A percentile compares a stretch with the other conserved stretches of the same genome.
Conservation (phyloP, 176 grass and related monocot species). For the Rhipidocladum racemiflorum region DNA sequence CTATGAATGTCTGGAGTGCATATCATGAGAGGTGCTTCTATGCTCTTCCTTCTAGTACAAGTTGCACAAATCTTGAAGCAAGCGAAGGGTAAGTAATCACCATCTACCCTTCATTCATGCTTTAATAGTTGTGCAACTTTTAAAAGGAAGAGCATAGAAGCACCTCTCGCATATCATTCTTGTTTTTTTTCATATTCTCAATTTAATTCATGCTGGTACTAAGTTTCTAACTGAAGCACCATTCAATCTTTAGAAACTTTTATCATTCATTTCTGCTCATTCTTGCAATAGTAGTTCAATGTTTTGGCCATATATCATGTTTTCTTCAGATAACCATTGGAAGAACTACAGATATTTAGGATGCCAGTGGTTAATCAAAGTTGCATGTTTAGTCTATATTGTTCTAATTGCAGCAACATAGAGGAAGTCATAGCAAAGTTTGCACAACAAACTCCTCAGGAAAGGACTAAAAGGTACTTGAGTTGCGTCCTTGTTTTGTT, state of each 20-base stretch:
- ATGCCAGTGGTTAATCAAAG: too few relatives aligned
- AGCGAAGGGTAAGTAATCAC: too few relatives aligned
- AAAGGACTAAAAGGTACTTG: slow-evolving; percentile 70
- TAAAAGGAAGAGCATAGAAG: too few relatives aligned
- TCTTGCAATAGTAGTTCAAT: neutral
- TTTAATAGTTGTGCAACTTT: too few relatives aligned
- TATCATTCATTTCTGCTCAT: neutral
- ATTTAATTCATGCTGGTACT: neutral
- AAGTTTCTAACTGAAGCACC: neutral
- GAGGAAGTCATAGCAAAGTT: slow-evolving; percentile 63
- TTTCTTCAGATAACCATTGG: neutral
- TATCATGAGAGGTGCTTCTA: too few relatives aligned
- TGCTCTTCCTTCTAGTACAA: too few relatives aligned
- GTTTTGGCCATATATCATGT: neutral
- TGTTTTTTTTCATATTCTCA: too few relatives aligned
- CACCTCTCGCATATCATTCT: too few relatives aligned
- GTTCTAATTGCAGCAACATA: slow-evolving; percentile 42
- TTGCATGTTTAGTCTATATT: neutral
- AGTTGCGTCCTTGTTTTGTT: neutral
- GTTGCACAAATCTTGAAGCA: too few relatives aligned
- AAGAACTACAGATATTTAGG: too few relatives aligned
- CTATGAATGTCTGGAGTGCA: too few relatives aligned
- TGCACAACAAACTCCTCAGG: slow-evolving; percentile 65
- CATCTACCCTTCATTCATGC: too few relatives aligned
- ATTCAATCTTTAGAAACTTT: neutral